These are phyloP conservation scores for Meredithiella fracta DNA, from an alignment of 2,329 filamentous ascomycete genomes.

Conservation along the genomic window DNA sequence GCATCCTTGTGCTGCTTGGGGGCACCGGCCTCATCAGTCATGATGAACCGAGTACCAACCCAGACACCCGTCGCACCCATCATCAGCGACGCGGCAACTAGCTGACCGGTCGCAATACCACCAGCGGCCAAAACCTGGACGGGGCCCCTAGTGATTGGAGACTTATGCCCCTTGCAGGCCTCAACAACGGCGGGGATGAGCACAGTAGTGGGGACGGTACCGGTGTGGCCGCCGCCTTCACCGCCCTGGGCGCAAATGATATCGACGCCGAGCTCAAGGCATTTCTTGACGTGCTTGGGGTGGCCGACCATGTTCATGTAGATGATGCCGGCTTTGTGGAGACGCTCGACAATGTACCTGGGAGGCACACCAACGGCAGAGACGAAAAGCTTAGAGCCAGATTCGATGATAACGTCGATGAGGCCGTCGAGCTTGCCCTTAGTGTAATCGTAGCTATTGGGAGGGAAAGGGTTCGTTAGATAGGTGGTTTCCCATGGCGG, in stretches of 20 bases:
- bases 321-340: constrained; percentile 73
- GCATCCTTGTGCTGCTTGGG: constrained; percentile 90
- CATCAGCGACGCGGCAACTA: constrained; percentile 77
- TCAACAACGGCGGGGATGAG: constrained; percentile 87
- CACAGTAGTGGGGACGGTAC: constrained; percentile 78
- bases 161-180: constrained; percentile 63
- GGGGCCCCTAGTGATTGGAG: constrained; percentile 68
- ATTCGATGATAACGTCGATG: constrained; percentile 81
- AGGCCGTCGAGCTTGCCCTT: constrained; percentile 94
- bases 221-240: constrained; percentile 92
- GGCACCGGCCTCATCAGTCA: constrained; percentile 85
- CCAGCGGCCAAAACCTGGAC: constrained; percentile 89
- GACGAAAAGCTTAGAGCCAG: constrained; percentile 82
- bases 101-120: constrained; percentile 84
- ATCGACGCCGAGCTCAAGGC: constrained; percentile 77
- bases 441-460: constrained; percentile 90
- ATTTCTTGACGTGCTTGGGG: constrained; percentile 97
- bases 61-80: constrained; percentile 85
- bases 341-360: constrained; percentile 70
- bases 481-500: constrained; percentile 6
- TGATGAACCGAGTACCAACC: constrained; percentile 92
- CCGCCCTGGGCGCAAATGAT: constrained; percentile 98
- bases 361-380: constrained; percentile 91
- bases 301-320: constrained; percentile 99
- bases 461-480: constrained; percentile 15